Evolutionary conservation across 2,329 filamentous ascomycete species (phyloP), one percentile per base, ranked within the genome.

Genomic region (Rhexocercosporidium sp.): DNA sequence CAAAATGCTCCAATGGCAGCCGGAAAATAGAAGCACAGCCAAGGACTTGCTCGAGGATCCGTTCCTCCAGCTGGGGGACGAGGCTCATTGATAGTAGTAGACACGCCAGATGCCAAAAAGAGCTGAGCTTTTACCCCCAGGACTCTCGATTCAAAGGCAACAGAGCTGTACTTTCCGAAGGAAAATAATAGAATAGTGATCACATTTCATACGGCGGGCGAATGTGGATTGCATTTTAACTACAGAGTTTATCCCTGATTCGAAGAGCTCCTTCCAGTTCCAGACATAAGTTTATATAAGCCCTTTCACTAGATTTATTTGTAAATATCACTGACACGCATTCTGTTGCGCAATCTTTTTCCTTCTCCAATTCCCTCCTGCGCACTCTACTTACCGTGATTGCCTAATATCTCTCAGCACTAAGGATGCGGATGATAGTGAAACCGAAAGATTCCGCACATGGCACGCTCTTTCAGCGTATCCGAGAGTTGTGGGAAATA

Each of bases 1-100:
- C 12, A 69, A 69, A 51, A 79, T 78, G 77, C 67, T 79, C 7
- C 68, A 69, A 37, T 79, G 75, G 76, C 62, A 73, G 25, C 77
- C 76, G 12, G 74, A 75, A 65, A 62, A 76, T 56, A 69, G 76
- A 49, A 69, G 65, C 7, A 77, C 73, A 14, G 77, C 78, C 3
- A 74, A 69, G 47, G 70, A 77, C 12, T 68, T 79, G 18, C 69
- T 71, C 22, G 57, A 74, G 39, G 75, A 78, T 65, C 54, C 54
- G 14, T 59, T 59, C 41, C 54, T 59, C 6, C 74, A 59, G 37
- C 5, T 59, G 34, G 20, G 11, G 3, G 54, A 59, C 54, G 54
- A 59, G 31, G 54, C 29, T 39, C 5, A 41, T 41, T 59, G 31
- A 59, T 59, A 14, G 53, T 37, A 25, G 2, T 47, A 20, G 44